These are phyloP conservation scores for Albophoma yamanashiensis DNA, from an alignment of 2,329 filamentous ascomycete species.

Conservation along the genomic window DNA sequence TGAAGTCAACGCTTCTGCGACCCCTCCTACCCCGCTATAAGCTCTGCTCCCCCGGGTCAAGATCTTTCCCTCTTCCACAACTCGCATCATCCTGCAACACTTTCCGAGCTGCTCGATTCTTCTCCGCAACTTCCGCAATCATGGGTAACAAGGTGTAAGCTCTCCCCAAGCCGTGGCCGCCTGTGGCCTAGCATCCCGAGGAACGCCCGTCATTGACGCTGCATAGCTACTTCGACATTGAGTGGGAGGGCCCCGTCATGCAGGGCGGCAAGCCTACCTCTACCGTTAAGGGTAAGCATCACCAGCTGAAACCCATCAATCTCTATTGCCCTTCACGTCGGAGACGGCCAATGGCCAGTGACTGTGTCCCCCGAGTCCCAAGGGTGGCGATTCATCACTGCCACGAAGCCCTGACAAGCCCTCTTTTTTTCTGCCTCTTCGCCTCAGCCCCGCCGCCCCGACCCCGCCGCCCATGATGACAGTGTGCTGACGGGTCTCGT, in stretches of 20 bases:
- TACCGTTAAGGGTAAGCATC: constrained; percentile 46
- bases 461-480: not conserved
- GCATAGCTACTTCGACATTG: constrained; percentile 59
- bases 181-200: not conserved
- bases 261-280: constrained; percentile 45
- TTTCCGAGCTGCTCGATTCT: constrained; percentile 30
- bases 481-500: constrained; percentile 1
- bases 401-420: not conserved
- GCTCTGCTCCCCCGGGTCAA: constrained; percentile 26
- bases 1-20: constrained; percentile 33
- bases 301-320: not conserved
- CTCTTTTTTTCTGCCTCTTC: not conserved
- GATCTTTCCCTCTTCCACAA: constrained; percentile 30
- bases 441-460: not conserved
- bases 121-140: constrained; percentile 48
- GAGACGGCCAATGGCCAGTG: not conserved
- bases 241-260: constrained; percentile 63
- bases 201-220: not conserved
- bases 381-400: not conserved
- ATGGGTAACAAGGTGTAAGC: constrained; percentile 66
- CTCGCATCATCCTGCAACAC: constrained; percentile 29
- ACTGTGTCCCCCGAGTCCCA: not conserved
- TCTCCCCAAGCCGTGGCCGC: constrained; percentile 5
- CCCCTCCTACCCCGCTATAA: constrained; percentile 36
- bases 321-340: not conserved